Conservation (phyloP, 805 yeast species). For the Cyberlindnera xylosilytica region DNA sequence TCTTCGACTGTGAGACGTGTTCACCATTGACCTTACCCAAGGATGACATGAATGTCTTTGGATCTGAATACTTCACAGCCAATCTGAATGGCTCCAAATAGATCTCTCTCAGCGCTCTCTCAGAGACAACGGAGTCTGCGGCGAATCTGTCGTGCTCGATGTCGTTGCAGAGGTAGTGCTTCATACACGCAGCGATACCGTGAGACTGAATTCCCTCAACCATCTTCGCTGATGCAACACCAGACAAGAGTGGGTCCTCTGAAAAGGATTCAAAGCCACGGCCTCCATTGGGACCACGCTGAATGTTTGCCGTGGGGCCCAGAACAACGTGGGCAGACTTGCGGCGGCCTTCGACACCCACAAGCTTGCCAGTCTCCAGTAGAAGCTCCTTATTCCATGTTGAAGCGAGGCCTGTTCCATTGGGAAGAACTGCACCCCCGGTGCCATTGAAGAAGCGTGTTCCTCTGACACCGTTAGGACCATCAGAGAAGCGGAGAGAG, state of each 20-base stretch:
- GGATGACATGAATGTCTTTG: slow-evolving; percentile 57
- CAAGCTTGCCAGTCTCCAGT: slow-evolving; percentile 44
- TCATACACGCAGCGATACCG: slow-evolving; percentile 52
- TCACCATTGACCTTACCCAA: slow-evolving; percentile 62
- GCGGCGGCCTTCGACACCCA: slow-evolving; percentile 52
- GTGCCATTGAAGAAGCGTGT: slow-evolving; percentile 48
- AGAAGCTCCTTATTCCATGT: slow-evolving; percentile 52
- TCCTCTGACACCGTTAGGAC: slow-evolving; percentile 66
- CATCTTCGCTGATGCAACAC: slow-evolving; percentile 42
- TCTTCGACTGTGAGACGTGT: slow-evolving; percentile 48
- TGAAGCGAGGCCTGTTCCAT: slow-evolving; percentile 56
- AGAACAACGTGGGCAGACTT: slow-evolving; percentile 50
- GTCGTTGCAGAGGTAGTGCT: slow-evolving; percentile 64
- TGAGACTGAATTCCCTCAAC: slow-evolving; percentile 53
- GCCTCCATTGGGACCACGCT: slow-evolving; percentile 58
- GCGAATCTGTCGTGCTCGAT: slow-evolving; percentile 52
- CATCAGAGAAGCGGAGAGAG: slow-evolving; percentile 48
- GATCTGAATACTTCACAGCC: slow-evolving; percentile 50
- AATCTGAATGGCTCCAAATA: slow-evolving; percentile 63
- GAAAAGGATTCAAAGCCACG: slow-evolving; percentile 60
- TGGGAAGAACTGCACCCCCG: slow-evolving; percentile 56
- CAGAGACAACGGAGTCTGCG: slow-evolving; percentile 48
- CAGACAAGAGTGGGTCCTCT: slow-evolving; percentile 56
- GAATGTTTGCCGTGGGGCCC: slow-evolving; percentile 53
- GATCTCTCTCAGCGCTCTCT: slow-evolving; percentile 63